Base-by-base conservation (phyloP, 2,329 filamentous ascomycete genomes). In the Penicillium sclerotigenum region DNA sequence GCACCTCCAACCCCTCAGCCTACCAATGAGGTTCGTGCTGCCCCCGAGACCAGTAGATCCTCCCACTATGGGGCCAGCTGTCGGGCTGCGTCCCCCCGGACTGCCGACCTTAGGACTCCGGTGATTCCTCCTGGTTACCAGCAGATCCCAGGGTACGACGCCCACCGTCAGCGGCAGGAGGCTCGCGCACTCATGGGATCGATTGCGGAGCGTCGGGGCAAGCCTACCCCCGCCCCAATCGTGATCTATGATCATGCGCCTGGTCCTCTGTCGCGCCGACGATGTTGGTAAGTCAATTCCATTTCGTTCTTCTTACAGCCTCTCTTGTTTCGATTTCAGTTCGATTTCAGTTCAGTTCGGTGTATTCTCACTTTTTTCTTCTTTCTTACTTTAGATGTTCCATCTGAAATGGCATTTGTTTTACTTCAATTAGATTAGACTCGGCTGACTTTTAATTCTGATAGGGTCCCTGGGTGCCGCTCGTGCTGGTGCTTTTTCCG, bases 181-280 rank as follows among this genome's bases (percentile, higher is more conserved):
- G 20, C 36, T 50, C 47, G 47, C 18, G 47, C 26, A 11, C 37
- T 29, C 28, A 42, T 42, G 36, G 47, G 47, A 8, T 31, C 47
- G 28, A 50, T 50, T 50, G 47, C 47, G 37, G 47, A 33, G 47
- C 47, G 47, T 16, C 47, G 36, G 26, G 47, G 47, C 2, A 50
- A 9, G 20, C 28, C 13, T n/a, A 42, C 28, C 36, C 47, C 36
- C 36, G 47, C 37, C 36, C 37, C 26, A 42, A 33, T 50, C 14
- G 9, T 42, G 18, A n/a, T 50, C 10, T 3, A 1, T 50, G 47
- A 9, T 22, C n/a, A 40, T 24, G 47, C n/a, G n/a, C 47, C 37
- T 10, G 9, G 18, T 22, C 47, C 9, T 24, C 26, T 24, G 47
- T 22, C 24, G 37, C 14, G 2, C 9, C 5, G 28, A 24, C 34